Evolutionary conservation across 2,329 filamentous ascomycete genomes (phyloP), one percentile per base, ranked within the genome.

Genomic region (Albifimbria verrucaria): DNA sequence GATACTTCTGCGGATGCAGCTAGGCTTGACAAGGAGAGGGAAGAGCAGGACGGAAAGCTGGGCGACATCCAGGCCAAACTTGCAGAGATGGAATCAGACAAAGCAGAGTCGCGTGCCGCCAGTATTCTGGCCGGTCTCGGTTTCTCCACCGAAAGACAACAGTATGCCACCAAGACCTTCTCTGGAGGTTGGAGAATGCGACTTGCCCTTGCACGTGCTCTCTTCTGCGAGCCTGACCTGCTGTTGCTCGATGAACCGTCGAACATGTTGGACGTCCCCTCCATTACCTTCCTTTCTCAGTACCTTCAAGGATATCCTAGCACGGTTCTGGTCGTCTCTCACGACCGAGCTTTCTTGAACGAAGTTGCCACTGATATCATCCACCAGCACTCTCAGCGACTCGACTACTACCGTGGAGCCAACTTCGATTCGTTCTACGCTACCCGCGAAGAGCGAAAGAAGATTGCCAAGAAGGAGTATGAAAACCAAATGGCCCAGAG

Each of bases 261-360:
- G 52, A 97, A 97, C 86, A 97, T 97, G 93, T 92, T 99, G 90
- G 94, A 97, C 75, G 94, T 99, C 53, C 94, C 94, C n/a, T 97
- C 94, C 22, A 97, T 99, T 68, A 95, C 94, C 52, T 99, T 97
- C 83, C 82, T 99, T 69, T 89, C 93, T 47, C 93, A 92, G 66
- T 99, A 99, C 68, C 87, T 99, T 9, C 92, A 97, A 71, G 80
- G 79, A 48, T 99, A 99, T 68, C 93, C 93, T 39, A 96, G 91
- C 72, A 97, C 94, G 2, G 86, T 99, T 24, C 80, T 99, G 15
- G 93, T 99, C 51, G 94, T 99, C 59, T 96, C 91, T 72, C 94
- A 99, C 89, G 94, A 99, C 83, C 86, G 94, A 81, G 92, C 94
- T 1, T 99, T 99, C 82, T 81, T 99, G 64, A 97, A 99, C 77